phyloP scores from a whole-genome alignment of 352 stramenopile genomes.

The Aphanomyces invadans region DNA sequence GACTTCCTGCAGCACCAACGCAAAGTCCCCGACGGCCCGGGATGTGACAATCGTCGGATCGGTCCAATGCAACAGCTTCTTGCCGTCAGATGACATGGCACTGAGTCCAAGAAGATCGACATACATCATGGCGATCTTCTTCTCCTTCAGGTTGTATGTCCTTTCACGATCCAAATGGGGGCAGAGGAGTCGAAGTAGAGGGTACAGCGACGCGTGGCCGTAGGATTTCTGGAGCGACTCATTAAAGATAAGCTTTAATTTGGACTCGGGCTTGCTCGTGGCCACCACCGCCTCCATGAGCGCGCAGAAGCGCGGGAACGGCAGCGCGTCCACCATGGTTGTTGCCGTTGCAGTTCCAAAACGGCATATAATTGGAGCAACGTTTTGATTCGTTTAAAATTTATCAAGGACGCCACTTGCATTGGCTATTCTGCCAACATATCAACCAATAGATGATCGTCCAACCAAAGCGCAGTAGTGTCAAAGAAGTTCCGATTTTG shows the following conservation, averaged over 20 bases:
- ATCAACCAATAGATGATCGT: too few species aligned
- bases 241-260: conserved; percentile 72
- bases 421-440: too few species aligned
- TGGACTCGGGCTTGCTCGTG: conserved; percentile 64
- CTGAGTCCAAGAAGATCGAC: conserved; percentile 64
- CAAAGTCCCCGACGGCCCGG: conserved; percentile 78
- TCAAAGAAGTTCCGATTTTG: too few species aligned
- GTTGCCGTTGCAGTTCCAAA: neutral
- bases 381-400: neutral
- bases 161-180: conserved; percentile 76
- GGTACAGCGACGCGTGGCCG: conserved; percentile 51
- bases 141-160: conserved; percentile 83
- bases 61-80: conserved; percentile 75
- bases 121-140: conserved; percentile 78
- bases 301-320: conserved; percentile 63
- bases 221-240: conserved; percentile 46
- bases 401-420: too few species aligned
- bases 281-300: conserved; percentile 62
- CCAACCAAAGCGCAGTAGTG: too few species aligned
- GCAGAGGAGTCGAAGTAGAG: conserved; percentile 61
- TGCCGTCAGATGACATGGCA: conserved; percentile 50
- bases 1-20: conserved; percentile 62
- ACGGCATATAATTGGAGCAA: too few species aligned
- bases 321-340: conserved; percentile 33
- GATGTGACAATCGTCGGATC: conserved; percentile 72